These are phyloP conservation scores for Colletotrichum liriopes DNA, from an alignment of 2,329 filamentous ascomycete genomes.

Conservation along the genomic window DNA sequence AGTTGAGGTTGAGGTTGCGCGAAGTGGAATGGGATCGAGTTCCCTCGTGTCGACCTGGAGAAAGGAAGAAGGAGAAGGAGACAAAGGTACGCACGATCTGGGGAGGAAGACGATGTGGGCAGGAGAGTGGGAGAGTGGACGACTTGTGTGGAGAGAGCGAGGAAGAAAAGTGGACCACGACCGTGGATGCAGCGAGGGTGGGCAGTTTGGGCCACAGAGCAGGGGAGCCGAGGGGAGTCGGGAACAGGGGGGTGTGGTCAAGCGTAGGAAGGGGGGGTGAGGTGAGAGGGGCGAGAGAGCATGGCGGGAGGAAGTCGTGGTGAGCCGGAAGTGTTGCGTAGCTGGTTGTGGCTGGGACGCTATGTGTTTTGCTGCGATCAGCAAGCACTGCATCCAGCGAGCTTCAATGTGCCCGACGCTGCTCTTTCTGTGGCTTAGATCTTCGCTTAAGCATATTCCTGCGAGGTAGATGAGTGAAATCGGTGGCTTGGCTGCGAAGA, in stretches of 20 bases:
- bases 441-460: background rate
- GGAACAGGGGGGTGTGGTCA: slow-evolving; percentile 29
- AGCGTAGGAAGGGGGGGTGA: slow-evolving; percentile 15
- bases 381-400: too few species aligned
- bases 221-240: slow-evolving; percentile 25
- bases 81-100: slow-evolving; percentile 38
- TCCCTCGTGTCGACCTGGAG: slow-evolving; percentile 35
- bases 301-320: background rate
- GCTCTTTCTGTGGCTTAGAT: background rate
- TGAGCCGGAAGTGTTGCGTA: slow-evolving; percentile 8
- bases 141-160: slow-evolving; percentile 37
- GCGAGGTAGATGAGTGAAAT: background rate
- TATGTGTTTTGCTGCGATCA: too few species aligned
- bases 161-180: slow-evolving; percentile 20
- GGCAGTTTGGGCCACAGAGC: slow-evolving; percentile 25
- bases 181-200: slow-evolving; percentile 35
- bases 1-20: slow-evolving; percentile 11
- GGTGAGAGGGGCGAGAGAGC: slow-evolving; percentile 12
- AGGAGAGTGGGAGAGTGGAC: slow-evolving; percentile 29
- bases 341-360: slow-evolving; percentile 29
- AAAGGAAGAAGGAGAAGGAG: slow-evolving; percentile 31
- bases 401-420: background rate
- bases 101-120: slow-evolving; percentile 41
- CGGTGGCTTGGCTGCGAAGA: background rate
- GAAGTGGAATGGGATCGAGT: slow-evolving; percentile 26